These are phyloP conservation scores for Penicillium paxilli DNA, from an alignment of 495 filamentous ascomycete genomes.

Conservation along the genomic window DNA sequence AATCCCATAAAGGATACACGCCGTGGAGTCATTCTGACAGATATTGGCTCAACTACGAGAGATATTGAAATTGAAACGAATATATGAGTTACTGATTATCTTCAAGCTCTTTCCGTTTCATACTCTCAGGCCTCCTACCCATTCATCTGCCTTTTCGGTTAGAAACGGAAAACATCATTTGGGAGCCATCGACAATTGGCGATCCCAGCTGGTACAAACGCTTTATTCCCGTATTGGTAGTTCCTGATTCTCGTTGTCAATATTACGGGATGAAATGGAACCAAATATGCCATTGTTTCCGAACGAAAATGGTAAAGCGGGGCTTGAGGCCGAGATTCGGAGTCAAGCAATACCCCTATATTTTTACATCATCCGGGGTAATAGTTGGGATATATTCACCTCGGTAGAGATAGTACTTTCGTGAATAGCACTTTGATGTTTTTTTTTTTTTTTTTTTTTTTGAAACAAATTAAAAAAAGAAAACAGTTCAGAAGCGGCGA, in stretches of 20 bases:
- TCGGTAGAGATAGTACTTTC: background rate
- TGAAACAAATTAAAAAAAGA: too few species aligned
- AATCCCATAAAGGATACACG: background rate
- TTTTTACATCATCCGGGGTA: background rate
- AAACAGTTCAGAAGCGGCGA: background rate
- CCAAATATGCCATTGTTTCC: background rate
- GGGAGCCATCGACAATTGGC: background rate
- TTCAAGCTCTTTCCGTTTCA: background rate
- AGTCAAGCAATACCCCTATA: background rate
- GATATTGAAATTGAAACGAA: background rate
- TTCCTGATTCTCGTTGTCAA: background rate
- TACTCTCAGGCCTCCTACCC: background rate
- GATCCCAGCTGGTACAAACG: background rate
- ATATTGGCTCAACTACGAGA: background rate
- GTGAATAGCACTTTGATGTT: background rate
- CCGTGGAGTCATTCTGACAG: background rate
- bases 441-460: background rate
- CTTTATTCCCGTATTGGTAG: background rate
- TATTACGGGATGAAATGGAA: background rate
- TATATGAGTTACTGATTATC: background rate
- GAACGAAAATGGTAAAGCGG: background rate
- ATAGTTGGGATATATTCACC: too few species aligned
- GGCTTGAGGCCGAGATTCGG: background rate
- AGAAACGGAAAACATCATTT: background rate
- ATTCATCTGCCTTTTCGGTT: background rate